phyloP scores from a whole-genome alignment of 2,329 filamentous ascomycete species.

The Pezicula radicicola region DNA sequence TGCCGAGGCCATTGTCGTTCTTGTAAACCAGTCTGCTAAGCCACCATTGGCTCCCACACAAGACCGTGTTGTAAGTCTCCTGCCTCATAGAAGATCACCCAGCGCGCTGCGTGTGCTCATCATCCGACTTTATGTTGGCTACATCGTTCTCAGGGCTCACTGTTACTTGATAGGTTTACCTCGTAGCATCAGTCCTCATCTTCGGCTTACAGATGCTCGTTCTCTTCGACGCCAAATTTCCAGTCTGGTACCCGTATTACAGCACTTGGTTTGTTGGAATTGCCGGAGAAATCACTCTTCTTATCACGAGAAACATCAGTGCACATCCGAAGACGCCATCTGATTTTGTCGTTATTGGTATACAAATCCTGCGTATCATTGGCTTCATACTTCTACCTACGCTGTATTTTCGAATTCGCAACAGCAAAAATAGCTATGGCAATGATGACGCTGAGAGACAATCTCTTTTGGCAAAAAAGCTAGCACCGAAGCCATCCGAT shows the following conservation, averaged over 20 bases:
- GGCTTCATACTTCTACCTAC: slow-evolving; percentile 32
- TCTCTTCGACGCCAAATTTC: slow-evolving; percentile 46
- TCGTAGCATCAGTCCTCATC: slow-evolving; percentile 59
- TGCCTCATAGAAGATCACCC: not conserved
- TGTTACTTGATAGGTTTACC: slow-evolving; percentile 40
- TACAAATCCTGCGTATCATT: slow-evolving; percentile 24
- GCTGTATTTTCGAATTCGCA: slow-evolving; percentile 27
- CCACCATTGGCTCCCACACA: slow-evolving; percentile 21
- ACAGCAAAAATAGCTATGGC: slow-evolving; percentile 25
- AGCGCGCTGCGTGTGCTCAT: not conserved
- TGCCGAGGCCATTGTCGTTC: slow-evolving; percentile 23
- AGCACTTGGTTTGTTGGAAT: slow-evolving; percentile 60
- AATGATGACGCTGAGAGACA: slow-evolving; percentile 54
- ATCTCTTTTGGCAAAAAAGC: slow-evolving; percentile 48
- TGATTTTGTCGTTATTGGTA: slow-evolving; percentile 17
- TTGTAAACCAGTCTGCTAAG: slow-evolving; percentile 18
- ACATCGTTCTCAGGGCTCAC: not conserved
- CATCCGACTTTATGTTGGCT: slow-evolving; percentile 1
- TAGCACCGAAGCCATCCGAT: slow-evolving; percentile 25
- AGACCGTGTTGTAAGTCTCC: slow-evolving; percentile 27
- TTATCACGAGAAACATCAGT: slow-evolving; percentile 31
- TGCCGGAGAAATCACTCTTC: slow-evolving; percentile 49
- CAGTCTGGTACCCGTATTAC: slow-evolving; percentile 61
- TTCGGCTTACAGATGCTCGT: slow-evolving; percentile 59
- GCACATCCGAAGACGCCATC: slow-evolving; percentile 16